Percentiles rank a stretch among this genome's conserved stretches.
Conservation (phyloP, 2,329 filamentous ascomycete species). For the Aspergillus eucalypticola region DNA sequence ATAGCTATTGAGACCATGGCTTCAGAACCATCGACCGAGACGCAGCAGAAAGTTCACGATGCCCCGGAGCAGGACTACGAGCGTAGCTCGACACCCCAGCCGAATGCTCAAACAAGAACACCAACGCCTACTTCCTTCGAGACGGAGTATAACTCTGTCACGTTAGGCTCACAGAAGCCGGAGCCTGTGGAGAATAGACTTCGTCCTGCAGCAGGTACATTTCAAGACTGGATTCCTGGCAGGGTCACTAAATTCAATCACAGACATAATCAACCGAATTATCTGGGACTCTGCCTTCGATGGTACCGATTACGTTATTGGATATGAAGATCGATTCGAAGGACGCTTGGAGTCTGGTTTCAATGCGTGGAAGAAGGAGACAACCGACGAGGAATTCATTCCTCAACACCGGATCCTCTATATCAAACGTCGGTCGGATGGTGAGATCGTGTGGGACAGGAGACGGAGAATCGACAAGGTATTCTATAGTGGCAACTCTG, state of each 20-base stretch:
- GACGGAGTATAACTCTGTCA: neutral
- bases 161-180: neutral
- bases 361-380: conserved; percentile 55
- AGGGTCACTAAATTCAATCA: conserved; percentile 18
- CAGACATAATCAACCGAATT: conserved; percentile 48
- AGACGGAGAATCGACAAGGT: conserved; percentile 49
- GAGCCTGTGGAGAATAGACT: conserved; percentile 19
- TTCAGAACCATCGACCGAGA: neutral
- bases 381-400: conserved; percentile 59
- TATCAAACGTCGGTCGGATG: conserved; percentile 45
- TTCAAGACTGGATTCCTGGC: neutral
- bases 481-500: conserved; percentile 47
- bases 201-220: conserved; percentile 16
- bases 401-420: conserved; percentile 57
- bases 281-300: conserved; percentile 52
- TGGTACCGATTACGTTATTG: conserved; percentile 51
- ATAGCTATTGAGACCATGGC: neutral
- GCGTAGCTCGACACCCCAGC: neutral
- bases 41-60: neutral
- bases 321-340: conserved; percentile 56
- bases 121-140: neutral
- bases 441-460: conserved; percentile 54
- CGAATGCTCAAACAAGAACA: neutral
- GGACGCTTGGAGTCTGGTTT: conserved; percentile 51
- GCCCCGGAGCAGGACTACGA: neutral